These are phyloP conservation scores for Euphorbia peplus DNA, from an alignment of 345 rosid species.

Conservation along the genomic window DNA sequence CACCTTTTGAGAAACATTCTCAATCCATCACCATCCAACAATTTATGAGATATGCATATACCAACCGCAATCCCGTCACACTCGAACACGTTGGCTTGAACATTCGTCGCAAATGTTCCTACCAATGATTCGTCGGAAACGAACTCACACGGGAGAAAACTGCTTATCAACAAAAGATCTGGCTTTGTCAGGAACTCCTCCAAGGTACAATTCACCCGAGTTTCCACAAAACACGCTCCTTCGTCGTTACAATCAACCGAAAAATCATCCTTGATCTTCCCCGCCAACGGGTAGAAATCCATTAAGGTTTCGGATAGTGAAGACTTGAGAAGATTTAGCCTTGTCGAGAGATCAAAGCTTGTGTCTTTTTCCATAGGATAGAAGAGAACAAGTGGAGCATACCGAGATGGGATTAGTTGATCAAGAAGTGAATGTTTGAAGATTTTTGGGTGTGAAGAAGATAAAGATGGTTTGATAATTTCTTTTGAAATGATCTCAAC, in stretches of 20 bases:
- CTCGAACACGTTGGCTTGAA: conserved; percentile 16
- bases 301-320: too few species aligned
- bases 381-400: too few species aligned
- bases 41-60: conserved; percentile 21
- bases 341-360: too few species aligned
- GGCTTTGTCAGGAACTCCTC: conserved; percentile 17
- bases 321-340: too few species aligned
- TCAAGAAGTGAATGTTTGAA: too few species aligned
- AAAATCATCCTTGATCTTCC: neutral
- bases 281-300: too few species aligned
- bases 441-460: too few species aligned
- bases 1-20: conserved; percentile 15
- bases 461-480: too few species aligned
- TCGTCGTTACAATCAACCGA: neutral
- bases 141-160: conserved; percentile 13
- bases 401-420: too few species aligned
- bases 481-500: too few species aligned
- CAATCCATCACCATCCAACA: conserved; percentile 20
- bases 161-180: neutral
- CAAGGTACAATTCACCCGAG: conserved; percentile 12
- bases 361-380: too few species aligned
- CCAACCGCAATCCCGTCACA: conserved; percentile 21
- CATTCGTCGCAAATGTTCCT: conserved; percentile 27
- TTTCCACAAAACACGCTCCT: conserved; percentile 20
- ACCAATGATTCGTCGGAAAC: conserved; percentile 11